Percentiles rank a stretch among this genome's conserved stretches.
Conservation (phyloP, 768 basidiomycete species). For the Macrolepiota dolichaula region DNA sequence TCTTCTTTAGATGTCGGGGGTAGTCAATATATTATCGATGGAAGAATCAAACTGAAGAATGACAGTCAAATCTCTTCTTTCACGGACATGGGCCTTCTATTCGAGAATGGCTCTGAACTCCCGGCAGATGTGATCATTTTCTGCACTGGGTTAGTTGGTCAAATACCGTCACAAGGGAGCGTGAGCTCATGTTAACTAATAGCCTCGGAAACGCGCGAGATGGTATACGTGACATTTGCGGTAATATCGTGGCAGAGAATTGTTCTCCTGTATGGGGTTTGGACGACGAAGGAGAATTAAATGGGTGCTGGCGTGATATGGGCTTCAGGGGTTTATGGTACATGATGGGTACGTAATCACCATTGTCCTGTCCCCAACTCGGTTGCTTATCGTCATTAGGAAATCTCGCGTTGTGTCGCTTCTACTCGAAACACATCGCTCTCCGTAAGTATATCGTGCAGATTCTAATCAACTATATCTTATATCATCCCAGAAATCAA, state of each 20-base stretch:
- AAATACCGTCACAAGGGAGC: background rate
- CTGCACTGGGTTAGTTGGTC: slow-evolving; percentile 46
- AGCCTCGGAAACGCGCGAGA: slow-evolving; percentile 45
- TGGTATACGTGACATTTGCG: slow-evolving; percentile 41
- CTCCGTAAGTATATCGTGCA: slow-evolving; percentile 44
- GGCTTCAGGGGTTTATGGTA: slow-evolving; percentile 55
- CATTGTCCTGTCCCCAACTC: background rate
- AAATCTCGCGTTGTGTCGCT: slow-evolving; percentile 46
- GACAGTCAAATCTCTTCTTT: slow-evolving; percentile 47
- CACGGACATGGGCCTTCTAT: slow-evolving; percentile 38
- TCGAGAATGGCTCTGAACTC: slow-evolving; percentile 44
- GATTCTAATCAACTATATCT: background rate
- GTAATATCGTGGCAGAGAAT: slow-evolving; percentile 38
- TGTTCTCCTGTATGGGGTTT: slow-evolving; percentile 63
- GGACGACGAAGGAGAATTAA: slow-evolving; percentile 60
- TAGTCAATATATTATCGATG: slow-evolving; percentile 59
- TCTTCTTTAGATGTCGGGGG: slow-evolving; percentile 49
- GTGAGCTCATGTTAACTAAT: background rate
- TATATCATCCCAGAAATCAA: slow-evolving; percentile 47
- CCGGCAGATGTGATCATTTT: slow-evolving; percentile 55
- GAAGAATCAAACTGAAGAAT: slow-evolving; percentile 70
- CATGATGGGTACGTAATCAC: slow-evolving; percentile 45
- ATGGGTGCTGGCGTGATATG: slow-evolving; percentile 45
- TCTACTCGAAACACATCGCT: slow-evolving; percentile 60
- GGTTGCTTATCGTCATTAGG: slow-evolving; percentile 25